Evolutionary conservation across 768 basidiomycete genomes (phyloP).

Genomic region (Punctularia strigosozonata): DNA sequence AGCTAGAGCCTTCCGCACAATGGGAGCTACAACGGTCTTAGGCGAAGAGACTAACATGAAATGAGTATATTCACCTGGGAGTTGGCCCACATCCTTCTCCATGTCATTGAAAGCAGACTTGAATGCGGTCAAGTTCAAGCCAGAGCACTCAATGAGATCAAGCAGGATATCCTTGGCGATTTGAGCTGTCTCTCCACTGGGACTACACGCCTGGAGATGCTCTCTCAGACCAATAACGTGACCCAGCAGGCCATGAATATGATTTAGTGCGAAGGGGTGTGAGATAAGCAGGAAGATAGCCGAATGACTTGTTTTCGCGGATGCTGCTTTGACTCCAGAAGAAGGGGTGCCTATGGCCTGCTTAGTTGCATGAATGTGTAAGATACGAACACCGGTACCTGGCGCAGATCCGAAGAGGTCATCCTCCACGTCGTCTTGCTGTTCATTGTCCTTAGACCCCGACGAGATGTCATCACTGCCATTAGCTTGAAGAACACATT

Average conservation of each 20-base stretch:
- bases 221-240: slow-evolving; percentile 51
- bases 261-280: slow-evolving; percentile 50
- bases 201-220: slow-evolving; percentile 37
- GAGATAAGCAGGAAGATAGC: slow-evolving; percentile 44
- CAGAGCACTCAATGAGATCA: slow-evolving; percentile 54
- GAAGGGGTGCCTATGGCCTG: not conserved
- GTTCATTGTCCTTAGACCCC: too few species aligned
- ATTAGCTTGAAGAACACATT: slow-evolving; percentile 30
- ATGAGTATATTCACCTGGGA: too few species aligned
- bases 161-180: slow-evolving; percentile 52
- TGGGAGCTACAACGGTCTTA: too few species aligned
- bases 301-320: too few species aligned
- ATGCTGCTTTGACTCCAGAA: slow-evolving; percentile 11
- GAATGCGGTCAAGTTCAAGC: slow-evolving; percentile 51
- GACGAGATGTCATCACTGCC: too few species aligned
- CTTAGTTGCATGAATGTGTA: not conserved
- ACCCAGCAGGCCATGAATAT: slow-evolving; percentile 33
- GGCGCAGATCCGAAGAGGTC: too few species aligned
- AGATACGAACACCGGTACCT: too few species aligned
- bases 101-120: too few species aligned
- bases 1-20: too few species aligned
- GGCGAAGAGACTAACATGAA: too few species aligned
- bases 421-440: too few species aligned
- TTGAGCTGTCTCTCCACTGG: slow-evolving; percentile 49
- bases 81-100: too few species aligned